Evolutionary conservation across 1,139 yeast genomes (phyloP), one percentile per base, ranked within the genome.

Genomic region (Magnusiomyces ingens): DNA sequence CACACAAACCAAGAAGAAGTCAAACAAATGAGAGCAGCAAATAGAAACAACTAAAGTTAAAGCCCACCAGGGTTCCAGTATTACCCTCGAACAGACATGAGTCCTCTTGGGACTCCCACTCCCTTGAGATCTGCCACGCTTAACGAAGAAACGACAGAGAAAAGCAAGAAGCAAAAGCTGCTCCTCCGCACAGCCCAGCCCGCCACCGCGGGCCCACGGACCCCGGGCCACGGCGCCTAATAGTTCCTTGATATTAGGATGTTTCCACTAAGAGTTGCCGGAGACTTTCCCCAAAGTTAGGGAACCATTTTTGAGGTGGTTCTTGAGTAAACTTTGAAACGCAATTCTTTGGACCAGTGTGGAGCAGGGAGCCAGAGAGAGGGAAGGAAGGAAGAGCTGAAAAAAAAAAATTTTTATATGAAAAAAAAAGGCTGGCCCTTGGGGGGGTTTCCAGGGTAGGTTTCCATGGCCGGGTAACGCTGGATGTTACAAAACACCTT

Each of bases 241-340:
- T 38, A 38, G 42, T 46, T 18, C 49, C 42, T 46, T 46, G 15
- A 26, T 38, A 38, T 46, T 46, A 46, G 49, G 49, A 35, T 46
- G 49, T 46, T 46, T 46, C 49, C 49, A 46, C 43, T 46, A 36
- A 11, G 22, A 32, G 36, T 18, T 46, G 49, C 49, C 49, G 49
- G 49, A 46, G 49, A 46, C 49, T 46, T 46, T 46, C 49, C 49
- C 49, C 49, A 46, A 46, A 46, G 49, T 32, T 18, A 35, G 6
- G 48, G 17, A 32, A 40, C n/a, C 35, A 19, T n/a, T 6, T 18
- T 21, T 36, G 21, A 37, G n/a, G 49, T 10, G n/a, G 17, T 46
- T 46, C 49, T 46, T 46, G 35, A 46, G 49, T 46, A 37, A 46
- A 32, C 49, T 46, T 46, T 46, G 49, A 46, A 46, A 46, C 49